Conservation (phyloP, 176 grass and related monocot species). For the Cymbopogon citratus region DNA sequence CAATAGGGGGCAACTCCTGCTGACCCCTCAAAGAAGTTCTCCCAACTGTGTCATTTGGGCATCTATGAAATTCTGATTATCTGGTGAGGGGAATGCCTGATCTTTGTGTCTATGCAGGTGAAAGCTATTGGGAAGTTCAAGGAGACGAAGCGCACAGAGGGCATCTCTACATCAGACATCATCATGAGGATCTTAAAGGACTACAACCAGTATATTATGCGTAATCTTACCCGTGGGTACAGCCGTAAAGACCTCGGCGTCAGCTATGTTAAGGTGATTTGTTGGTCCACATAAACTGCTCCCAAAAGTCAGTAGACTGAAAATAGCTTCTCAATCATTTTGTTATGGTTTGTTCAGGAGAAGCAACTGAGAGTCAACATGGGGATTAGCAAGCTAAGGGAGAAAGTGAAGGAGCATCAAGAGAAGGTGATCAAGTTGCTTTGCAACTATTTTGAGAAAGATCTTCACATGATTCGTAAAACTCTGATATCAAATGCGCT, state of each 20-base stretch:
- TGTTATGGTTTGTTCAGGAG: conserved; percentile 45
- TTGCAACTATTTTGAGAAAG: not conserved
- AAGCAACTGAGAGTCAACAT: conserved; percentile 91
- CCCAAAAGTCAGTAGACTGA: not conserved
- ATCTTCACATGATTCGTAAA: conserved; percentile 1
- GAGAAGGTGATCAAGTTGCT: conserved; percentile 52
- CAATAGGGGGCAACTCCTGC: no score
- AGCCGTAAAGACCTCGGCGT: conserved; percentile 76
- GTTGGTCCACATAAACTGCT: not conserved
- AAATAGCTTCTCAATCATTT: not conserved
- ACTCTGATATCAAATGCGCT: not conserved
- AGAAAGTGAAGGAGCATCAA: conserved; percentile 84
- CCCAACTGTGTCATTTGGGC: not conserved
- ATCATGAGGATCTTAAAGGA: conserved; percentile 97
- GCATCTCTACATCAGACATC: conserved; percentile 83
- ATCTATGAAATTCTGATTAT: not conserved
- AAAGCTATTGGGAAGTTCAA: conserved; percentile 79
- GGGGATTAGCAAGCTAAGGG: conserved; percentile 66
- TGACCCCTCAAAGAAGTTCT: no score
- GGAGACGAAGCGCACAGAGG: conserved; percentile 79
- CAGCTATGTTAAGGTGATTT: conserved; percentile 72
- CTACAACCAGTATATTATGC: conserved; percentile 89
- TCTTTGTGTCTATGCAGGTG: conserved; percentile 44
- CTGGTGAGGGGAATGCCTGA: not conserved
- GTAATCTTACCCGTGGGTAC: conserved; percentile 71